phyloP scores from a whole-genome alignment of 495 filamentous ascomycete species.

The Daldinia concentrica region DNA sequence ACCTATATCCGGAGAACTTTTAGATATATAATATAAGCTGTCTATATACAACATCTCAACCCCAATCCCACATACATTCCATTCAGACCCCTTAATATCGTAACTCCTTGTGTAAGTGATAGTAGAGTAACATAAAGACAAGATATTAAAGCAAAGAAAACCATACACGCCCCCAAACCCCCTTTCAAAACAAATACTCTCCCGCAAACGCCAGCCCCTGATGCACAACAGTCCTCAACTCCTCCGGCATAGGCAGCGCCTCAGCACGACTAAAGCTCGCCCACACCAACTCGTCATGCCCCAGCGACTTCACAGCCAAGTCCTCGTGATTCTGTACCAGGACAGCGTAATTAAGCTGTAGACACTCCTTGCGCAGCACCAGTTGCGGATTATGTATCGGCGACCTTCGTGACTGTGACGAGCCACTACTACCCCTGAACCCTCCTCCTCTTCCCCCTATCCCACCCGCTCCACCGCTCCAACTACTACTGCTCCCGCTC shows the following conservation, averaged over 20 bases:
- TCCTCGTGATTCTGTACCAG: slow-evolving; percentile 40
- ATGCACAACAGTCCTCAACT: slow-evolving; percentile 38
- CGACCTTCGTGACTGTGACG: slow-evolving; percentile 8
- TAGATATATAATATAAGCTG: no score
- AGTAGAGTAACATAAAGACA: background rate
- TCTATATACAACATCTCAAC: no score
- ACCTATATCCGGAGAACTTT: no score
- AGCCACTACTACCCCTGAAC: background rate
- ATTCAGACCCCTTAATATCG: no score
- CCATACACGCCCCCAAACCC: background rate
- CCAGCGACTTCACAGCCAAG: slow-evolving; percentile 14
- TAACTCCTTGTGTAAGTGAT: no score
- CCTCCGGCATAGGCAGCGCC: slow-evolving; percentile 40
- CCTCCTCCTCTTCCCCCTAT: background rate
- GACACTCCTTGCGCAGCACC: slow-evolving; percentile 25
- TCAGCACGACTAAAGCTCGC: slow-evolving; percentile 36
- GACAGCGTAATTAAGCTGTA: slow-evolving; percentile 45
- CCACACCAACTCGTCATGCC: slow-evolving; percentile 45
- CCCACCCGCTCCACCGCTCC: background rate
- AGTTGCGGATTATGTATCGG: slow-evolving; percentile 29
- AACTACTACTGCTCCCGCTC: background rate
- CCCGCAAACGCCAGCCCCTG: slow-evolving; percentile 44
- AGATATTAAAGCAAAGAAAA: background rate
- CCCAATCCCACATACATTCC: no score
- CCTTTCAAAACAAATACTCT: slow-evolving; percentile 27